A percentile compares a stretch with the other conserved stretches of the same genome.
Conservation (phyloP, 805 yeast species). For the Candida incommunis region DNA sequence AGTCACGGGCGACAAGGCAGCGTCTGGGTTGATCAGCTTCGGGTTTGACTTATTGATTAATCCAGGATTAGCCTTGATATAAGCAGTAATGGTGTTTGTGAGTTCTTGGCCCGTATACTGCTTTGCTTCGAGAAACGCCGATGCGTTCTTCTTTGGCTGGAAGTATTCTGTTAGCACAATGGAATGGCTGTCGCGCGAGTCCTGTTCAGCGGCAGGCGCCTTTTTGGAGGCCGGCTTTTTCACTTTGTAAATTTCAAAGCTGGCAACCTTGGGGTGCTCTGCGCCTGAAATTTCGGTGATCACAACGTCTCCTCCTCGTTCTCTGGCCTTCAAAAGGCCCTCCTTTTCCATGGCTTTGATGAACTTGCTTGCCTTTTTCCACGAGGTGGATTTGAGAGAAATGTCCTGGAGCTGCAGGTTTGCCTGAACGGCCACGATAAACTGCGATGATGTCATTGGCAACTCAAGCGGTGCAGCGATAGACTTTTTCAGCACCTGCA, state of each 20-base stretch:
- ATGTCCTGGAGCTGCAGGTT: constrained; percentile 45
- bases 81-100: constrained; percentile 36
- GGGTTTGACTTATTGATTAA: constrained; percentile 41
- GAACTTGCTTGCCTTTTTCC: constrained; percentile 82
- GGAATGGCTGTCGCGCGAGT: constrained; percentile 2
- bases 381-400: constrained; percentile 65
- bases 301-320: constrained; percentile 70
- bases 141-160: constrained; percentile 16
- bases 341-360: constrained; percentile 76
- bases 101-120: constrained; percentile 44
- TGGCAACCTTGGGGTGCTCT: constrained; percentile 33
- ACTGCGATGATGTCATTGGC: neutral
- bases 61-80: constrained; percentile 34
- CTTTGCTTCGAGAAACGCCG: constrained; percentile 11
- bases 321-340: constrained; percentile 55
- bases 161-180: constrained; percentile 15
- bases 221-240: constrained; percentile 16
- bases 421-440: constrained; percentile 10
- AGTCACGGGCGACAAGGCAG: constrained; percentile 20
- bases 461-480: constrained; percentile 22
- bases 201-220: neutral
- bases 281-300: constrained; percentile 37
- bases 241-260: constrained; percentile 51
- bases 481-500: constrained; percentile 3
- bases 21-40: constrained; percentile 42